A percentile compares a stretch with the other conserved stretches of the same genome.
These are phyloP conservation scores for Protoeuglena noctilucae DNA, from an alignment of 139 green algal genomes.

Conservation along the genomic window DNA sequence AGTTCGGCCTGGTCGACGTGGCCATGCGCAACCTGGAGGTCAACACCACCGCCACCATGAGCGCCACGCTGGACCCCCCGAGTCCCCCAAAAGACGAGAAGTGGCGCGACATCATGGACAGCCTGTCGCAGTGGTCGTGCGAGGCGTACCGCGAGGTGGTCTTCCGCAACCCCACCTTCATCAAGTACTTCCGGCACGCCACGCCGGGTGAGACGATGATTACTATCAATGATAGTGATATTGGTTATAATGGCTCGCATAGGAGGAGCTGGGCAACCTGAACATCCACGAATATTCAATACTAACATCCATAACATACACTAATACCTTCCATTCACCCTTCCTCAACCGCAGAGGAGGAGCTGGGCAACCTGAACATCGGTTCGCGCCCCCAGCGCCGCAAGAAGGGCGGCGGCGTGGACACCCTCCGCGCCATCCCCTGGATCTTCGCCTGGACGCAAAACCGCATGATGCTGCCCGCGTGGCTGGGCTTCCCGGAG, in stretches of 20 bases:
- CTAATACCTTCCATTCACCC: too few relatives aligned
- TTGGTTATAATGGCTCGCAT: too few relatives aligned
- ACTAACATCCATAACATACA: too few relatives aligned
- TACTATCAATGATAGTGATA: too few relatives aligned
- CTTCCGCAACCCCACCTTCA: conserved; percentile 67
- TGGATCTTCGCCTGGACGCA: conserved; percentile 99
- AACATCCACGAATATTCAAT: too few relatives aligned
- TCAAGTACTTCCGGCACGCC: conserved; percentile 72
- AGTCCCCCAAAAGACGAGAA: conserved; percentile 21
- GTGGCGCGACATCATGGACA: conserved; percentile 67
- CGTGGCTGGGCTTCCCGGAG: conserved; percentile 88
- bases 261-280: conserved; percentile 83
- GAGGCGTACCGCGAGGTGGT: conserved; percentile 45
- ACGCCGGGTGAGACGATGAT: too few relatives aligned
- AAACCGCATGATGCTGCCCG: conserved; percentile 85
- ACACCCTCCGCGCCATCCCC: conserved; percentile 84
- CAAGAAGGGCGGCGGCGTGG: conserved; percentile 39
- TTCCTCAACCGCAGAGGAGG: too few relatives aligned
- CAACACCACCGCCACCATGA: conserved; percentile 72
- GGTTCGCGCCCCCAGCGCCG: conserved; percentile 58
- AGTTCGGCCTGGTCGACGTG: conserved; percentile 78
- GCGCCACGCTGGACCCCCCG: conserved; percentile 53
- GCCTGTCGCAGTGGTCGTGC: conserved; percentile 46
- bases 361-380: conserved; percentile 95
- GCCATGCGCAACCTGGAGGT: conserved; percentile 71